Conservation (phyloP, 2,329 filamentous ascomycete species). For the Cladophialophora immunda region DNA sequence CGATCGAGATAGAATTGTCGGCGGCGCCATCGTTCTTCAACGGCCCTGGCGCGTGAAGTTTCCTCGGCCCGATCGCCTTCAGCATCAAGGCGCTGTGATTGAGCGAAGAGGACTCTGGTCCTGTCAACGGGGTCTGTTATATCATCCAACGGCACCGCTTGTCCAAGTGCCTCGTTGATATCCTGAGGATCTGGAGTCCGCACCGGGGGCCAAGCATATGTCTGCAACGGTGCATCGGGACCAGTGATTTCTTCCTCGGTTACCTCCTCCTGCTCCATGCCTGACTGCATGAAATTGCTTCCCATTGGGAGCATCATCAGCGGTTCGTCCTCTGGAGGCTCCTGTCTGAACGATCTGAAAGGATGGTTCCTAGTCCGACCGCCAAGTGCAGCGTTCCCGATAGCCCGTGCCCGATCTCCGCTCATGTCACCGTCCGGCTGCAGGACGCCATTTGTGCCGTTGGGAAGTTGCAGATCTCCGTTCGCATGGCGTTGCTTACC, state of each 20-base stretch:
- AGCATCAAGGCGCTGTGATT: conserved; percentile 50
- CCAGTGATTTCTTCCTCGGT: conserved; percentile 32
- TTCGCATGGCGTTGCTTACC: conserved; percentile 71
- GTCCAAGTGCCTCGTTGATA: conserved; percentile 53
- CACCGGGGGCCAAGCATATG: conserved; percentile 35
- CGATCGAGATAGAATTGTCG: conserved; percentile 85
- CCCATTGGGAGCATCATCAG: conserved; percentile 28
- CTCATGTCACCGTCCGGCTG: conserved; percentile 68
- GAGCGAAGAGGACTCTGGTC: conserved; percentile 50
- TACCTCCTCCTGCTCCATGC: conserved; percentile 31
- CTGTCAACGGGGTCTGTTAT: conserved; percentile 54
- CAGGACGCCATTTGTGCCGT: conserved; percentile 61
- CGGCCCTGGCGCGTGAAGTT: conserved; percentile 50
- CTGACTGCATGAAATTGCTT: conserved; percentile 27
- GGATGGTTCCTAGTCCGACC: conserved; percentile 30
- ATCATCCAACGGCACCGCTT: conserved; percentile 52
- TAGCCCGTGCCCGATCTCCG: conserved; percentile 67
- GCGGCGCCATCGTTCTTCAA: conserved; percentile 78
- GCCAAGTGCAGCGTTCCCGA: conserved; percentile 55
- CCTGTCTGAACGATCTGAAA: conserved; percentile 33
- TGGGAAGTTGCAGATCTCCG: conserved; percentile 71
- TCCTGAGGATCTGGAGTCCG: conserved; percentile 43
- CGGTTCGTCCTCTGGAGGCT: conserved; percentile 34
- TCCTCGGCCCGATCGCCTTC: conserved; percentile 49
- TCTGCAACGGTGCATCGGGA: conserved; percentile 34